A percentile compares a stretch with the other conserved stretches of the same genome.
phyloP scores from a whole-genome alignment of 2,329 filamentous ascomycete genomes.

The Phialophora macrospora region DNA sequence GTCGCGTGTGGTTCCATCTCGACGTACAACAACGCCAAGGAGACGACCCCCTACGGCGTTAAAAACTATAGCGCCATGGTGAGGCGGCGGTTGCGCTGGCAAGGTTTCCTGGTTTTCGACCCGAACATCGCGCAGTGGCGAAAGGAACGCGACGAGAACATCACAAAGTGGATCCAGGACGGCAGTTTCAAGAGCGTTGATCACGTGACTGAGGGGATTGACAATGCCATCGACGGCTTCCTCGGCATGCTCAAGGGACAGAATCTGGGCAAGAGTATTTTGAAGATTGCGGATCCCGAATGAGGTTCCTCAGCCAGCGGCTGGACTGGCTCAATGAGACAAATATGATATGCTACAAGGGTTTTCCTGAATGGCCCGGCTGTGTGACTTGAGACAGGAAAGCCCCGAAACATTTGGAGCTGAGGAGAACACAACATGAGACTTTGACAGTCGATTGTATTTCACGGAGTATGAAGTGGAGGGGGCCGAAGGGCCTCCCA shows the following conservation, averaged over 20 bases:
- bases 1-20: slow-evolving; percentile 63
- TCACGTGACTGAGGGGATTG: slow-evolving; percentile 70
- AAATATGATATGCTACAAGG: not conserved
- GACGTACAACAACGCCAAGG: slow-evolving; percentile 60
- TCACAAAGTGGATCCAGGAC: slow-evolving; percentile 71
- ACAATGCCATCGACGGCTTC: slow-evolving; percentile 70
- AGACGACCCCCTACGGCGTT: slow-evolving; percentile 62
- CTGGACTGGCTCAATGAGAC: not conserved
- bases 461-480: not conserved
- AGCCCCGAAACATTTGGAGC: not conserved
- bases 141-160: slow-evolving; percentile 70
- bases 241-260: slow-evolving; percentile 72
- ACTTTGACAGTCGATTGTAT: not conserved
- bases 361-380: not conserved
- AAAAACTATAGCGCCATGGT: slow-evolving; percentile 66
- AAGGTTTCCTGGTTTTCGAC: slow-evolving; percentile 71
- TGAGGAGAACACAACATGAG: not conserved
- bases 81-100: slow-evolving; percentile 63
- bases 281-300: slow-evolving; percentile 58
- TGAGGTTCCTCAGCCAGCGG: not conserved
- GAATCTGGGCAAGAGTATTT: slow-evolving; percentile 78
- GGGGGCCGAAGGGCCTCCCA: not conserved
- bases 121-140: slow-evolving; percentile 64
- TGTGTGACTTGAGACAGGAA: not conserved
- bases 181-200: slow-evolving; percentile 71